A percentile compares a stretch with the other conserved stretches of the same genome.
Evolutionary conservation across 345 rosid genomes (phyloP).

Genomic region (Viola odorata): DNA sequence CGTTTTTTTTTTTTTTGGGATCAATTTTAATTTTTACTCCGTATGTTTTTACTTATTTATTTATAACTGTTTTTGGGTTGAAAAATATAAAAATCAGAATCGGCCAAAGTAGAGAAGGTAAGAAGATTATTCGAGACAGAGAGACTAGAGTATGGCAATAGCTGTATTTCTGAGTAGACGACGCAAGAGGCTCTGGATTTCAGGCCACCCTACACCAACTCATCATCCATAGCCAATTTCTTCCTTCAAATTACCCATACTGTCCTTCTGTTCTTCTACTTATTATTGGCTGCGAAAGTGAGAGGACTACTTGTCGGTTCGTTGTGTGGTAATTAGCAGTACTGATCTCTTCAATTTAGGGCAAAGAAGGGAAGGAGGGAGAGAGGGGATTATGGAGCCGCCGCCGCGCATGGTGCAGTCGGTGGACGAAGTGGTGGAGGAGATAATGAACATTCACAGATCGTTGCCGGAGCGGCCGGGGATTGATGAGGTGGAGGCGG

Average conservation of each 20-base stretch:
- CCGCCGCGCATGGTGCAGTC: constrained; percentile 28
- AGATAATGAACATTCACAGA: constrained; percentile 81
- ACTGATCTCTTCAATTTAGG: no score
- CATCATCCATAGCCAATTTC: not conserved
- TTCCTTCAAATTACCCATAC: not conserved
- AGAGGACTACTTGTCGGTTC: no score
- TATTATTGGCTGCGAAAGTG: no score
- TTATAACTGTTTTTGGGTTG: no score
- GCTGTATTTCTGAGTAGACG: constrained; percentile 20
- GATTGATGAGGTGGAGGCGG: constrained; percentile 77
- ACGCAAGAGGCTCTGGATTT: constrained; percentile 10
- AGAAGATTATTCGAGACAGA: not conserved
- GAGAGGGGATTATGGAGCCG: constrained; percentile 30
- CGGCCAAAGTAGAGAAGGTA: constrained; percentile 9
- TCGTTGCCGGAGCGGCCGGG: constrained; percentile 70
- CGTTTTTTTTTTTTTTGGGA: no score
- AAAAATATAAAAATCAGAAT: constrained; percentile 10
- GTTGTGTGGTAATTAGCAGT: no score
- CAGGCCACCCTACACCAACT: not conserved
- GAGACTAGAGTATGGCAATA: constrained; percentile 14
- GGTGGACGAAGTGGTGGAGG: constrained; percentile 55
- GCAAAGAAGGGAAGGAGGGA: not conserved
- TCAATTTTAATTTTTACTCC: no score
- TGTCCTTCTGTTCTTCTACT: not conserved
- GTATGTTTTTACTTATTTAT: no score